Conservation (phyloP, 2,329 filamentous ascomycete genomes). For the Rutstroemia sp. region DNA sequence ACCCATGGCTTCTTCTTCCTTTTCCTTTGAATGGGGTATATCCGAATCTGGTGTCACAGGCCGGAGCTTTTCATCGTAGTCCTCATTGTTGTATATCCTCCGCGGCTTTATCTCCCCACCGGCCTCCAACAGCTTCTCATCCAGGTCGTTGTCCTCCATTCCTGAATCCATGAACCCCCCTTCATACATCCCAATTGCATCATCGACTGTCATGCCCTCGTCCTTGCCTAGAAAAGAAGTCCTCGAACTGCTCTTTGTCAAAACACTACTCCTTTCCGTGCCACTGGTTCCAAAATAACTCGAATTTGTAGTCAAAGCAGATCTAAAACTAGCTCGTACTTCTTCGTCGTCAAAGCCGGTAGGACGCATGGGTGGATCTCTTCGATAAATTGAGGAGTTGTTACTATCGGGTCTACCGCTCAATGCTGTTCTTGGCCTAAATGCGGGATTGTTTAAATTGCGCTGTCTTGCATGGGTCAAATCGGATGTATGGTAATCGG, state of each 20-base stretch:
- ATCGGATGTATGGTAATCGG: constrained; percentile 27
- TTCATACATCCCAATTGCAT: constrained; percentile 66
- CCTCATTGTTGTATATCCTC: neutral
- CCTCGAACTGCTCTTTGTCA: constrained; percentile 71
- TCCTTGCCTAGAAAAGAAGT: constrained; percentile 49
- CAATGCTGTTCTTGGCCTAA: constrained; percentile 17
- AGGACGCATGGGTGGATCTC: constrained; percentile 23
- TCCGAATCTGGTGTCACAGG: constrained; percentile 20
- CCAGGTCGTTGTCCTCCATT: constrained; percentile 32
- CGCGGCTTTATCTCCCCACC: neutral
- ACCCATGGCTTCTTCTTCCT: constrained; percentile 20
- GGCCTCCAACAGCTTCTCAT: constrained; percentile 1
- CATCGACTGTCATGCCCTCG: constrained; percentile 55
- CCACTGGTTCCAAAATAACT: constrained; percentile 52
- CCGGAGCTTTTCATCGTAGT: constrained; percentile 8
- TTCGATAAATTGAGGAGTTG: constrained; percentile 17
- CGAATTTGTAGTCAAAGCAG: constrained; percentile 51
- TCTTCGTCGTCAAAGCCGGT: constrained; percentile 30
- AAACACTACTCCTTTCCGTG: constrained; percentile 75
- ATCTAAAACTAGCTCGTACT: constrained; percentile 51
- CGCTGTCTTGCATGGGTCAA: constrained; percentile 25
- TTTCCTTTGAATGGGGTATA: constrained; percentile 14
- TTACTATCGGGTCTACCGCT: constrained; percentile 21
- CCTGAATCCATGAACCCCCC: constrained; percentile 50
- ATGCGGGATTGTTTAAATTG: constrained; percentile 22